phyloP scores from a whole-genome alignment of 805 yeast species.

The Hanseniaspora mollemarum region DNA sequence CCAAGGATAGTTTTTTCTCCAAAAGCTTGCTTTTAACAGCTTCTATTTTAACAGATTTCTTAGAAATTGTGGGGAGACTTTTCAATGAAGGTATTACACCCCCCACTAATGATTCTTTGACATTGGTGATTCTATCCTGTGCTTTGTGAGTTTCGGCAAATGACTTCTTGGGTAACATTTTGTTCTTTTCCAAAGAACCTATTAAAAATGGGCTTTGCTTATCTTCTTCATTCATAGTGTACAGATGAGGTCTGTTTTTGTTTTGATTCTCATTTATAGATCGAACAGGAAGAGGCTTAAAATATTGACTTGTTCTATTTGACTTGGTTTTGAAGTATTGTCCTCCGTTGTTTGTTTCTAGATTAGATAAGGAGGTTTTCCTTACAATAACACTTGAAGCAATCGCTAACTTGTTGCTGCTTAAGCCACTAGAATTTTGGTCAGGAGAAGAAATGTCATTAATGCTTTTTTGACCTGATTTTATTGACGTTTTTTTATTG shows the following conservation, averaged over 20 bases:
- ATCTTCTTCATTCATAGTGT: conserved; percentile 2
- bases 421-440: background rate
- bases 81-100: background rate
- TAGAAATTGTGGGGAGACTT: background rate
- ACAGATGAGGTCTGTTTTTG: background rate
- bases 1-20: background rate
- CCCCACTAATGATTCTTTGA: background rate
- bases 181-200: background rate
- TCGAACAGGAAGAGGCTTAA: conserved; percentile 12
- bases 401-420: background rate
- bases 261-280: conserved; percentile 2
- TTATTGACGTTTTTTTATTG: background rate
- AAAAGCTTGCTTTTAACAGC: background rate
- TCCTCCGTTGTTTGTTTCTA: background rate
- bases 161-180: background rate
- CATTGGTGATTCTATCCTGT: background rate
- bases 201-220: background rate
- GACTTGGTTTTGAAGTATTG: conserved; percentile 4
- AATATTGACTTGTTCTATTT: conserved; percentile 8
- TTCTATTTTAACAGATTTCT: background rate
- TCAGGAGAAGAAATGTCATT: conserved; percentile 2
- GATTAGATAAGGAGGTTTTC: conserved; percentile 4
- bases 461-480: background rate
- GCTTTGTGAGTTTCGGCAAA: background rate
- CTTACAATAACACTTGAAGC: background rate